Evolutionary conservation across 331 rosid species (phyloP).

Genomic region (Erythrophleum ivorense): DNA sequence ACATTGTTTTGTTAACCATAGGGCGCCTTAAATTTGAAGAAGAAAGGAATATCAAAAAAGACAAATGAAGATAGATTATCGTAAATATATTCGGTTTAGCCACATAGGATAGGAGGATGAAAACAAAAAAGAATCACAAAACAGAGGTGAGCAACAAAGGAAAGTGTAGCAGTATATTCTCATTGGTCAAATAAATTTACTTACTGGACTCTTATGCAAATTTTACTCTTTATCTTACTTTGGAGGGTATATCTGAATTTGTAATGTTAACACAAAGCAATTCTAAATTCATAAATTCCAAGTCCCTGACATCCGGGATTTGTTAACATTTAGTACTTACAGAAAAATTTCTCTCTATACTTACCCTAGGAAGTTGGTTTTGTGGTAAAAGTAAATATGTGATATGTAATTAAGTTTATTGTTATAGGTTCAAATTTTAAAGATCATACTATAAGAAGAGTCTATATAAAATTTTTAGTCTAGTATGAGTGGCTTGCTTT

Average conservation of each 20-base stretch:
- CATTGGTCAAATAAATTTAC: not conserved
- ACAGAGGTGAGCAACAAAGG: not conserved
- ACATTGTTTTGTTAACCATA: constrained; percentile 1
- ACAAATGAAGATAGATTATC: not conserved
- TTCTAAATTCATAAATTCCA: too few species aligned
- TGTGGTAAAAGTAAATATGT: too few species aligned
- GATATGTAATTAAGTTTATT: too few species aligned
- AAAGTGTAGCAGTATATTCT: not conserved
- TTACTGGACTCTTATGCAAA: not conserved
- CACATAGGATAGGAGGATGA: not conserved
- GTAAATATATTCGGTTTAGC: not conserved
- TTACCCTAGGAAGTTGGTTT: not conserved
- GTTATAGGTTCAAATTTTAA: not conserved
- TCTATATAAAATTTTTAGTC: too few species aligned
- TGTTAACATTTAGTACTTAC: too few species aligned
- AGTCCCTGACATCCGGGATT: too few species aligned
- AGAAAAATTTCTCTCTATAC: too few species aligned
- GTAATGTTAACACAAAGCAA: not conserved
- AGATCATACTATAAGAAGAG: not conserved
- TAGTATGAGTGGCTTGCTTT: too few species aligned
- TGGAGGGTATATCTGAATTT: not conserved
- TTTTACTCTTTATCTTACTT: not conserved
- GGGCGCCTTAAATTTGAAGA: not conserved
- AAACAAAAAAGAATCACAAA: not conserved
- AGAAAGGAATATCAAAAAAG: not conserved